phyloP scores from a whole-genome alignment of 768 basidiomycete species.

The Mycena latifolia region DNA sequence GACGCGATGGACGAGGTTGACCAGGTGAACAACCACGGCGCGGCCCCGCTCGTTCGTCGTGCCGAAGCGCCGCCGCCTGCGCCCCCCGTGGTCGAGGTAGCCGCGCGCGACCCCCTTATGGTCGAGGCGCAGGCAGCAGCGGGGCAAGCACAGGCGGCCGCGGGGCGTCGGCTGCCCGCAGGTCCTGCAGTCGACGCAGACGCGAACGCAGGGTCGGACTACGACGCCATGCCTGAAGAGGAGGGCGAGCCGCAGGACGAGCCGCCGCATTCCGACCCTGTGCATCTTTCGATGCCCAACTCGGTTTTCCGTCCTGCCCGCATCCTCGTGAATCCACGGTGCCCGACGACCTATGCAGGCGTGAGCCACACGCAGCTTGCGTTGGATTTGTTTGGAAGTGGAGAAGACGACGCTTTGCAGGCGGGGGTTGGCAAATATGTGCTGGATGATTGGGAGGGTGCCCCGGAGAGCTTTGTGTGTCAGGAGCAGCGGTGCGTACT shows the following conservation, averaged over 20 bases:
- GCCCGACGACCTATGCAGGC: constrained; percentile 98
- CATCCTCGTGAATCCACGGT: constrained; percentile 95
- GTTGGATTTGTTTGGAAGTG: constrained; percentile 88
- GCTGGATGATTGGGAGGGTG: constrained; percentile 95
- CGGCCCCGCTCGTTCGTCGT: constrained; percentile 9
- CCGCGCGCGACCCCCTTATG: constrained; percentile 37
- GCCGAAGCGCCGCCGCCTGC: constrained; percentile 40
- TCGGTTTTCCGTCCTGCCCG: constrained; percentile 89
- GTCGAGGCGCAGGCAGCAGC: constrained; percentile 42
- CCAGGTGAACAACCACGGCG: constrained; percentile 49
- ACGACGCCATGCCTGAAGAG: constrained; percentile 85
- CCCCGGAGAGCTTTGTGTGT: constrained; percentile 98
- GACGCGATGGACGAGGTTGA: constrained; percentile 77
- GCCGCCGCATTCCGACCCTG: constrained; percentile 45
- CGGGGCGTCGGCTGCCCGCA: constrained; percentile 39
- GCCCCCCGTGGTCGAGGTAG: constrained; percentile 47
- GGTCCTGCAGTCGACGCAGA: constrained; percentile 66
- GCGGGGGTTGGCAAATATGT: constrained; percentile 78
- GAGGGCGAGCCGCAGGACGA: constrained; percentile 53
- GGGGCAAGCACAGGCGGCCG: constrained; percentile 37
- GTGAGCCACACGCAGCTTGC: constrained; percentile 97
- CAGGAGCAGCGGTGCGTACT: constrained; percentile 87
- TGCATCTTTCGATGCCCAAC: constrained; percentile 81
- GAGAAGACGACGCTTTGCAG: constrained; percentile 70
- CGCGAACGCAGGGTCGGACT: constrained; percentile 89